Evolutionary conservation across 768 basidiomycete species (phyloP).

Genomic region (Jaapia argillacea): DNA sequence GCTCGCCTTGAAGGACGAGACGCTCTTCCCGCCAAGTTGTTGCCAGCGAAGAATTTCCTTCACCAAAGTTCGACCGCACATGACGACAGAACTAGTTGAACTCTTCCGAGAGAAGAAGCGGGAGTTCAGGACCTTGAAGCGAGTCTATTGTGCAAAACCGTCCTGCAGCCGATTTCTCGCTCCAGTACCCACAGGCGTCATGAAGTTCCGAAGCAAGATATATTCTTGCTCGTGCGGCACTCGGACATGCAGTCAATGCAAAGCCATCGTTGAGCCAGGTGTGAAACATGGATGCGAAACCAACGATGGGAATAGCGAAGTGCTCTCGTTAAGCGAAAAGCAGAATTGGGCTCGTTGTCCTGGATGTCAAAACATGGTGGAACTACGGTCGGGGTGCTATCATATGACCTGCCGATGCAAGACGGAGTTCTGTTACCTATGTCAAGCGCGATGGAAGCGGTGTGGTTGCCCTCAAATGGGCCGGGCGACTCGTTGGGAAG

Average conservation of each 20-base stretch:
- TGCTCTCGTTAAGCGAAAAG: conserved; percentile 16
- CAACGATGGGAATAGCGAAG: conserved; percentile 15
- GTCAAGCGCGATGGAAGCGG: conserved; percentile 20
- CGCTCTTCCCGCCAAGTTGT: conserved; percentile 30
- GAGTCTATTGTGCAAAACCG: conserved; percentile 27
- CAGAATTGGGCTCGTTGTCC: conserved; percentile 30
- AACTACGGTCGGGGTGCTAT: conserved; percentile 25
- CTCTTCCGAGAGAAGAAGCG: conserved; percentile 16
- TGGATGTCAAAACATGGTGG: conserved; percentile 27
- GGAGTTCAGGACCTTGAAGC: conserved; percentile 23
- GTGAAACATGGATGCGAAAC: not conserved
- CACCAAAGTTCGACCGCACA: conserved; percentile 13
- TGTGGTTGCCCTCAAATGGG: conserved; percentile 11
- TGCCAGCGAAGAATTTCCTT: conserved; percentile 23
- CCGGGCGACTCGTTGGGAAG: too few relatives aligned
- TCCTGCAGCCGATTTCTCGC: conserved; percentile 28
- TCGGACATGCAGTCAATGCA: conserved; percentile 11
- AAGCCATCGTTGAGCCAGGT: conserved; percentile 5
- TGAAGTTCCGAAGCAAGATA: not conserved
- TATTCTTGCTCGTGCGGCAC: conserved; percentile 6
- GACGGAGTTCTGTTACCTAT: conserved; percentile 34
- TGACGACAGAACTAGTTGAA: conserved; percentile 11
- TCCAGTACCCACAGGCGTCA: conserved; percentile 4
- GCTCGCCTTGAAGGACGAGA: conserved; percentile 25
- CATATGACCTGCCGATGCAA: conserved; percentile 31